Percentiles rank a stretch among this genome's conserved stretches.
Conservation (phyloP, 805 yeast species). For the Ogataea naganishii region DNA sequence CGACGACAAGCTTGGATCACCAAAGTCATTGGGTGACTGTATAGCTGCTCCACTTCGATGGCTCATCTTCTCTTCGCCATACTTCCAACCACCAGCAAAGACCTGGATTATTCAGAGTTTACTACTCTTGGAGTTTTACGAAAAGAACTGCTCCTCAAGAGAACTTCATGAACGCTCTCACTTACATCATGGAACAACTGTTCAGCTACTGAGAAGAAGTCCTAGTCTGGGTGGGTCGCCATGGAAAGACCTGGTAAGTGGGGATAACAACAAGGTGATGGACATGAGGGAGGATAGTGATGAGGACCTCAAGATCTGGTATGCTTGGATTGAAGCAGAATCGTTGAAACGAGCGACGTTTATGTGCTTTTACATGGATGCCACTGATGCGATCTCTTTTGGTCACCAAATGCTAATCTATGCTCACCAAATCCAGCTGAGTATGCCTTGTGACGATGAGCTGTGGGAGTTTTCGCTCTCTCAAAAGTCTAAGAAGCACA, state of each 20-base stretch:
- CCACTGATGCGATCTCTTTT: conserved; percentile 68
- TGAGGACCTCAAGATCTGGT: conserved; percentile 26
- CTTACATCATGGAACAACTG: conserved; percentile 80
- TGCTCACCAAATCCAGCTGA: conserved; percentile 52
- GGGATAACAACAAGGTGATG: conserved; percentile 16
- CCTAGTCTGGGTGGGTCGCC: conserved; percentile 74
- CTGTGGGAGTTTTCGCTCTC: conserved; percentile 35
- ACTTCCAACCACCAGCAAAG: conserved; percentile 68
- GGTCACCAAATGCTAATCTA: conserved; percentile 58
- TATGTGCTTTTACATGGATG: conserved; percentile 76
- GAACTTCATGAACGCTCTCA: conserved; percentile 74
- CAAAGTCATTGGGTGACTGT: conserved; percentile 32
- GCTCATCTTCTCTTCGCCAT: conserved; percentile 59
- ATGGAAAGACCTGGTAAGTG: conserved; percentile 16
- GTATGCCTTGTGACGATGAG: conserved; percentile 55
- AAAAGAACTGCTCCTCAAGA: conserved; percentile 63
- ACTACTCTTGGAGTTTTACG: conserved; percentile 68
- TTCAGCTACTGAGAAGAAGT: conserved; percentile 67
- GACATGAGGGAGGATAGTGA: conserved; percentile 1
- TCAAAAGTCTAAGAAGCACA: too few relatives aligned
- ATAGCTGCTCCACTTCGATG: conserved; percentile 58
- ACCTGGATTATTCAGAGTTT: conserved; percentile 73
- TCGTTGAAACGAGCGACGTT: conserved; percentile 69
- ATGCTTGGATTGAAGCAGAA: conserved; percentile 75
- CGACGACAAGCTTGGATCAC: conserved; percentile 11